phyloP scores from a whole-genome alignment of 768 basidiomycete genomes.

The Strobilomyces confusus region DNA sequence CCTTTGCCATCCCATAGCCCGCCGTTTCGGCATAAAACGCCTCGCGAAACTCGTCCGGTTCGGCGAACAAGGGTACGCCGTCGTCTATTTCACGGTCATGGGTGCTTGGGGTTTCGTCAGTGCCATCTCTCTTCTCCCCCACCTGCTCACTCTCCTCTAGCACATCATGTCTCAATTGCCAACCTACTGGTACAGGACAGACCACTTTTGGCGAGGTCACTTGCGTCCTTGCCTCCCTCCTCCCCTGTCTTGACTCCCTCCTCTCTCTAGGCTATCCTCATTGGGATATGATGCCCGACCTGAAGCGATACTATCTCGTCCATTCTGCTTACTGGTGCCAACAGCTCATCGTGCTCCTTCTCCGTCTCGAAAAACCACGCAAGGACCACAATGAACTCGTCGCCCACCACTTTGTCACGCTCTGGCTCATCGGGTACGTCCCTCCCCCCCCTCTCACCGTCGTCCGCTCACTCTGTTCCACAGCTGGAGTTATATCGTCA shows the following conservation, averaged over 20 bases:
- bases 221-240: not conserved
- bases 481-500: slow-evolving; percentile 82
- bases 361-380: slow-evolving; percentile 90
- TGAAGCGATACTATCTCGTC: slow-evolving; percentile 93
- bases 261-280: slow-evolving; percentile 69
- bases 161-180: slow-evolving; percentile 78
- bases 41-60: slow-evolving; percentile 73
- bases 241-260: not conserved
- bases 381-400: slow-evolving; percentile 88
- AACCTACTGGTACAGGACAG: slow-evolving; percentile 82
- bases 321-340: slow-evolving; percentile 95
- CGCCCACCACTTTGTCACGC: slow-evolving; percentile 86
- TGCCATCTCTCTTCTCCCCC: not conserved
- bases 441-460: not conserved
- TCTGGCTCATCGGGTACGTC: slow-evolving; percentile 85
- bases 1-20: slow-evolving; percentile 69
- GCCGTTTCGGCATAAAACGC: slow-evolving; percentile 64
- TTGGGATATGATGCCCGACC: slow-evolving; percentile 77
- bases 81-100: slow-evolving; percentile 71
- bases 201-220: slow-evolving; percentile 80
- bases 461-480: not conserved
- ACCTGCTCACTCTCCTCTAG: slow-evolving; percentile 34
- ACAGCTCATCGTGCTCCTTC: slow-evolving; percentile 80
- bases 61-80: slow-evolving; percentile 87
- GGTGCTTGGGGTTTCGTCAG: slow-evolving; percentile 78